Evolutionary conservation across 2,329 filamentous ascomycete species (phyloP).

Genomic region (Intubia oerlemansii): DNA sequence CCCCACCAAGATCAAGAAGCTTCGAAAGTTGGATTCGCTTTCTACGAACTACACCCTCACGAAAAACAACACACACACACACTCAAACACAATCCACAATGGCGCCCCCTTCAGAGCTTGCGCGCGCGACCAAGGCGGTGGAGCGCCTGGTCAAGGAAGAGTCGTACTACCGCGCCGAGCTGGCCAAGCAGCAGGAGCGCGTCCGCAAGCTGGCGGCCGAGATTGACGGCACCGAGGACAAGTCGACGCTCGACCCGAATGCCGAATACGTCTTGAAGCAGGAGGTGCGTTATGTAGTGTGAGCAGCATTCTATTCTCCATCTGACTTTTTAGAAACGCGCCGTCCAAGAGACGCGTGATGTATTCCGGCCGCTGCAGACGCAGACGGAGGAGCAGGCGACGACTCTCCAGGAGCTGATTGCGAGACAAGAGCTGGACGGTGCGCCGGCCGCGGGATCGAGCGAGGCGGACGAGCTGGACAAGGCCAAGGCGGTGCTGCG

Average conservation of each 20-base stretch:
- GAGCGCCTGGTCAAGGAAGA: slow-evolving; percentile 82
- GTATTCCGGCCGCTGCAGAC: slow-evolving; percentile 53
- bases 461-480: slow-evolving; percentile 24
- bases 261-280: slow-evolving; percentile 63
- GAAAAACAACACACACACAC: neutral
- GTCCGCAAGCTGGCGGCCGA: slow-evolving; percentile 47
- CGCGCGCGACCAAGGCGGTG: slow-evolving; percentile 62
- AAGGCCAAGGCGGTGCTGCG: slow-evolving; percentile 32
- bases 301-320: neutral
- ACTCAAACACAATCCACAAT: slow-evolving; percentile 30
- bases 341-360: slow-evolving; percentile 69
- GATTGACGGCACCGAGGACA: slow-evolving; percentile 20
- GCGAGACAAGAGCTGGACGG: slow-evolving; percentile 33
- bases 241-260: slow-evolving; percentile 43
- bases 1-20: no score
- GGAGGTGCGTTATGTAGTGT: slow-evolving; percentile 36
- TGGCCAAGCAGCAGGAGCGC: slow-evolving; percentile 50
- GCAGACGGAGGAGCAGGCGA: slow-evolving; percentile 50
- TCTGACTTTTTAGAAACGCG: slow-evolving; percentile 39
- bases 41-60: neutral
- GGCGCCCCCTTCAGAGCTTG: slow-evolving; percentile 54
- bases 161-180: slow-evolving; percentile 71
- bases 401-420: slow-evolving; percentile 55
- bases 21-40: no score
- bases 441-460: slow-evolving; percentile 9